Evolutionary conservation across 2,329 filamentous ascomycete species (phyloP).

Genomic region (Macrophomina phaseolina): DNA sequence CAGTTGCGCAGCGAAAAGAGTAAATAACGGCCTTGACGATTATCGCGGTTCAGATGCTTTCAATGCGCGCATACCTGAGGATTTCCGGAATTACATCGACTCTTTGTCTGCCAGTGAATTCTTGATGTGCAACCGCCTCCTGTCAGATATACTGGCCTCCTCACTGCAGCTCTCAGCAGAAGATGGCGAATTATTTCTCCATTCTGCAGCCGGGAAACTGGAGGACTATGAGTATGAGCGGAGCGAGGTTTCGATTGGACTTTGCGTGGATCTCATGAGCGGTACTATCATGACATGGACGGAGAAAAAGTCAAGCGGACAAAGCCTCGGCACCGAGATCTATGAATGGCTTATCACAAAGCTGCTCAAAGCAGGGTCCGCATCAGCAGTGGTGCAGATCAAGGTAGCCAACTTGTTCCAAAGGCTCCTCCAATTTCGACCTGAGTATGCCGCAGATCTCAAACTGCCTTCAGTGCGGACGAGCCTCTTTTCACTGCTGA

Average conservation of each 20-base stretch:
- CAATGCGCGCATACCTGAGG: slow-evolving; percentile 21
- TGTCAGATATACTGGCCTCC: slow-evolving; percentile 28
- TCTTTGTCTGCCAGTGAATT: slow-evolving; percentile 29
- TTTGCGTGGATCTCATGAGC: slow-evolving; percentile 71
- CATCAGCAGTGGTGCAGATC: slow-evolving; percentile 73
- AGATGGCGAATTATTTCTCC: slow-evolving; percentile 54
- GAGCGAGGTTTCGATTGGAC: slow-evolving; percentile 74
- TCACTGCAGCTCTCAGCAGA: slow-evolving; percentile 34
- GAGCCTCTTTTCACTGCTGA: slow-evolving; percentile 75
- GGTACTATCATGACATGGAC: slow-evolving; percentile 69
- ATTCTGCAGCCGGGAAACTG: slow-evolving; percentile 52
- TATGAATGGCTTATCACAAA: slow-evolving; percentile 79
- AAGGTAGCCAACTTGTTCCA: slow-evolving; percentile 72
- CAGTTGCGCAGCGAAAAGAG: slow-evolving; percentile 14
- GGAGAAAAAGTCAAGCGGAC: slow-evolving; percentile 62
- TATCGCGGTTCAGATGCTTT: not conserved
- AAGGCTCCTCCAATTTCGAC: slow-evolving; percentile 68
- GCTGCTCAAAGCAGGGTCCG: slow-evolving; percentile 68
- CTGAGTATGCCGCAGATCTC: slow-evolving; percentile 68
- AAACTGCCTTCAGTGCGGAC: slow-evolving; percentile 69
- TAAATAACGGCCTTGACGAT: not conserved
- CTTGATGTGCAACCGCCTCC: slow-evolving; percentile 28
- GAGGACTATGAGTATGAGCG: slow-evolving; percentile 67
- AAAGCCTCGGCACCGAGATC: slow-evolving; percentile 72
- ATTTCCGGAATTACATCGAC: slow-evolving; percentile 29